Conservation (phyloP, 2,329 filamentous ascomycete species). For the Periglandula ipomoeae region DNA sequence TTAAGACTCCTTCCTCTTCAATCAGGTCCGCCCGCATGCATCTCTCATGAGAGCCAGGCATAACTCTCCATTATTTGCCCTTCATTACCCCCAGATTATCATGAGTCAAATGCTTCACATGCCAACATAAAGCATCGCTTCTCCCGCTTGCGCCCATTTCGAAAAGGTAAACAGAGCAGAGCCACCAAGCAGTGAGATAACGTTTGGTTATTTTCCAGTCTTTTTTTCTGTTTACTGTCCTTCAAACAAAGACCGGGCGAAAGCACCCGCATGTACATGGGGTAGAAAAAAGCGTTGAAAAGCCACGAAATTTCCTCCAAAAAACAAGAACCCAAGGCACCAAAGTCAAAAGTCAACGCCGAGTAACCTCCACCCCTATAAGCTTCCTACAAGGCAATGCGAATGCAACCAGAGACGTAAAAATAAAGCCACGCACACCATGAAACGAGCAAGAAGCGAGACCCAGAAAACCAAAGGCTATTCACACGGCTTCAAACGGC, state of each 20-base stretch:
- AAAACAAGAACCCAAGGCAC: not conserved
- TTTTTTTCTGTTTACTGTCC: not conserved
- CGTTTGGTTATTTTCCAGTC: not conserved
- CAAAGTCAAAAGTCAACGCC: constrained; percentile 17
- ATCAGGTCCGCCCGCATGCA: not conserved
- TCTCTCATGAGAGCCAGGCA: not conserved
- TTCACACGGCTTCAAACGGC: not conserved
- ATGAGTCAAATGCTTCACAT: not conserved
- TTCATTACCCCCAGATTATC: not conserved
- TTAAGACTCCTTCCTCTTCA: not conserved
- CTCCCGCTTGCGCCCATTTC: not conserved
- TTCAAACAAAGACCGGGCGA: not conserved
- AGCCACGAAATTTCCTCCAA: not conserved
- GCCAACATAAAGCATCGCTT: not conserved
- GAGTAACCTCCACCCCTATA: constrained; percentile 16
- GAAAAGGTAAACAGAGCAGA: not conserved
- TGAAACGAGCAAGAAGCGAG: not conserved
- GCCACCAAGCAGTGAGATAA: not conserved
- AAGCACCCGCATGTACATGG: not conserved
- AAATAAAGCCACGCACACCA: not conserved
- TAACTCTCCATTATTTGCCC: not conserved
- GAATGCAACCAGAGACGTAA: constrained; percentile 17
- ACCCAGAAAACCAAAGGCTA: not conserved
- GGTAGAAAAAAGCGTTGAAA: constrained; percentile 1
- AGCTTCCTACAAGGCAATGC: constrained; percentile 13